Conservation (phyloP, 176 grass and related monocot genomes). For the Oryza rufipogon region DNA sequence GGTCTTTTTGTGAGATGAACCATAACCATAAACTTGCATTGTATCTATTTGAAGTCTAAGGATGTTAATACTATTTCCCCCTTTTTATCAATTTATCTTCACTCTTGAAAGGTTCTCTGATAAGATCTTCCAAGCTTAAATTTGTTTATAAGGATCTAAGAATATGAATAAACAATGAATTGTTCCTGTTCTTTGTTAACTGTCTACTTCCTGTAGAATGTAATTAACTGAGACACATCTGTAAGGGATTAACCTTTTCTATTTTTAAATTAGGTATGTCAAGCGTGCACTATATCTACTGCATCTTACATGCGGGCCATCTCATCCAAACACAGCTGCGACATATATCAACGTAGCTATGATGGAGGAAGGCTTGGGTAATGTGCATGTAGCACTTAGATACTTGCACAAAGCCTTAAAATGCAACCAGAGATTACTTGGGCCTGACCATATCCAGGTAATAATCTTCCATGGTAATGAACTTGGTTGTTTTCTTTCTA, state of each 20-base stretch:
- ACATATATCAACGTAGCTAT: slow-evolving; percentile 99
- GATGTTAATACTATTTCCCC: slow-evolving; percentile 1
- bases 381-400: slow-evolving; percentile 98
- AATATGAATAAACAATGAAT: slow-evolving; percentile 1
- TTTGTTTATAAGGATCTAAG: slow-evolving; percentile 20
- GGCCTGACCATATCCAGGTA: slow-evolving; percentile 99
- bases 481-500: slow-evolving; percentile 18
- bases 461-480: neutral
- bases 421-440: slow-evolving; percentile 97
- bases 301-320: slow-evolving; percentile 97
- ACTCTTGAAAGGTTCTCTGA: slow-evolving; percentile 2
- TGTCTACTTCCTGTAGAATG: slow-evolving; percentile 28
- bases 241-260: slow-evolving; percentile 44
- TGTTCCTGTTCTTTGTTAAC: slow-evolving; percentile 31
- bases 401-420: slow-evolving; percentile 99
- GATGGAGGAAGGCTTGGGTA: slow-evolving; percentile 99
- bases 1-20: neutral
- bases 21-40: slow-evolving; percentile 6
- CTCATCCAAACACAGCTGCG: slow-evolving; percentile 99
- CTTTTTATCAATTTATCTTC: slow-evolving; percentile 10
- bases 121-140: slow-evolving; percentile 9
- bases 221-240: slow-evolving; percentile 11
- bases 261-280: slow-evolving; percentile 82
- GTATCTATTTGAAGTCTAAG: neutral
- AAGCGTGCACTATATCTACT: slow-evolving; percentile 99